Evolutionary conservation across 169 alveolate species (phyloP), one percentile per base, ranked within the genome.

Genomic region (Plasmodium knowlesi): DNA sequence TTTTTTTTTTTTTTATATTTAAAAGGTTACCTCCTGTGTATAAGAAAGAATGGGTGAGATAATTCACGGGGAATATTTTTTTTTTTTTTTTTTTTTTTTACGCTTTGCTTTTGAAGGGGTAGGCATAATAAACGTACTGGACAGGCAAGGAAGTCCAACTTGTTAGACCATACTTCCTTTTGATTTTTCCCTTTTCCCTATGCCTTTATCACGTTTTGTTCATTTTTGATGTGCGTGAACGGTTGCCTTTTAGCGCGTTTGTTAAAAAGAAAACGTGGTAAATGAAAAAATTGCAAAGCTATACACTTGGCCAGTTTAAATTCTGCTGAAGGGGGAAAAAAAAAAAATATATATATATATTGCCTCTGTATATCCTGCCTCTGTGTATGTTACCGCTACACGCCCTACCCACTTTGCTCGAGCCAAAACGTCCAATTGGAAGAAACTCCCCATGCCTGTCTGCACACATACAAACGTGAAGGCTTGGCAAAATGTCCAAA

Each of bases 401-500:
- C 22, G 19, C 61, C n/a, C 53, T 71, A 32, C 50, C 28, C 76
- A 34, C 53, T 67, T 43, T 32, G 43, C 54, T 25, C n/a, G 37
- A 41, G 53, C 57, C 22, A 53, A 74, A 73, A 85, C 25, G 28
- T 61, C 41, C 39, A 32, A 72, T 46, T 39, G 43, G 46, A 85
- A 74, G 82, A 88, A 88, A 22, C 72, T 39, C 34, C 72, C 61
- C 82, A 22, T 46, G 72, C n/a, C 57, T 25, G 70, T 71, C 61
- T 72, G 19, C 46, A 88, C 57, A 76, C 37, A 57, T 32, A 76
- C 30, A 88, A 30, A 74, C 43, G 46, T 3, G 71, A 41, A 67
- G 37, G 34, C 46, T 88, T 85, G 74, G 72, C 22, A 88, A 88
- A 61, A 88, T 88, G 94, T 67, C 94, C 28, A 88, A 88, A 88